These are phyloP conservation scores for Chaetomium tenue DNA, from an alignment of 495 filamentous ascomycete genomes.

Conservation along the genomic window DNA sequence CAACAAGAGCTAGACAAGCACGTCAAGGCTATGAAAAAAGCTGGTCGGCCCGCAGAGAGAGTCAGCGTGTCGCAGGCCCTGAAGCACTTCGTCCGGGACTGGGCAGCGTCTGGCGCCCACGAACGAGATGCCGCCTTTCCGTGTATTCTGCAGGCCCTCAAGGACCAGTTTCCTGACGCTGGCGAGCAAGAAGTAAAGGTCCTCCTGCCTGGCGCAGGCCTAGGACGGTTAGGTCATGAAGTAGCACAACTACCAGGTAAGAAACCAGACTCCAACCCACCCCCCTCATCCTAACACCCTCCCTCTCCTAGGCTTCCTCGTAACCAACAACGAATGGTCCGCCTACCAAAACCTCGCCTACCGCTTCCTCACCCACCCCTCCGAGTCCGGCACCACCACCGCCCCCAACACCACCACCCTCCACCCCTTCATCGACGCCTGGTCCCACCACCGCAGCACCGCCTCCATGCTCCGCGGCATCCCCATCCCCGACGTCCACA, in stretches of 20 bases:
- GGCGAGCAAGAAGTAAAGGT: conserved; percentile 28
- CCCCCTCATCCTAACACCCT: background rate
- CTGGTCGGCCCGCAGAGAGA: conserved; percentile 28
- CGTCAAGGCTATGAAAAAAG: conserved; percentile 23
- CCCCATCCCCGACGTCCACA: conserved; percentile 38
- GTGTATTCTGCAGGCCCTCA: conserved; percentile 36
- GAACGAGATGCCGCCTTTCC: conserved; percentile 43
- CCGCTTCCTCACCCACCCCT: conserved; percentile 27
- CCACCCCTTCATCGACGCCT: conserved; percentile 47
- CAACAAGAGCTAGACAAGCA: conserved; percentile 34
- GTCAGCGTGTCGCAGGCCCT: conserved; percentile 44
- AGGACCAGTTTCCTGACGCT: conserved; percentile 21
- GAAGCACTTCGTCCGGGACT: conserved; percentile 52
- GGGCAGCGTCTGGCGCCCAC: conserved; percentile 40
- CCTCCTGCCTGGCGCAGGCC: conserved; percentile 45
- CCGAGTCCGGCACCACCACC: background rate
- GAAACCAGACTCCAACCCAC: background rate
- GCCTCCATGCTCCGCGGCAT: conserved; percentile 41
- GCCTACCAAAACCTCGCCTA: conserved; percentile 45
- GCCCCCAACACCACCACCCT: conserved; percentile 27
- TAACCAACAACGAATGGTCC: conserved; percentile 47
- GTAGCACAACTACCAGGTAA: conserved; percentile 29
- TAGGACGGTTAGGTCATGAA: conserved; percentile 46
- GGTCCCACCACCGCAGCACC: conserved; percentile 46
- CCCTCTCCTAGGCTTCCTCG: conserved; percentile 34